A percentile compares a stretch with the other conserved stretches of the same genome.
Conservation (phyloP, 2,329 filamentous ascomycete genomes). For the Aspergillus phoenicis region DNA sequence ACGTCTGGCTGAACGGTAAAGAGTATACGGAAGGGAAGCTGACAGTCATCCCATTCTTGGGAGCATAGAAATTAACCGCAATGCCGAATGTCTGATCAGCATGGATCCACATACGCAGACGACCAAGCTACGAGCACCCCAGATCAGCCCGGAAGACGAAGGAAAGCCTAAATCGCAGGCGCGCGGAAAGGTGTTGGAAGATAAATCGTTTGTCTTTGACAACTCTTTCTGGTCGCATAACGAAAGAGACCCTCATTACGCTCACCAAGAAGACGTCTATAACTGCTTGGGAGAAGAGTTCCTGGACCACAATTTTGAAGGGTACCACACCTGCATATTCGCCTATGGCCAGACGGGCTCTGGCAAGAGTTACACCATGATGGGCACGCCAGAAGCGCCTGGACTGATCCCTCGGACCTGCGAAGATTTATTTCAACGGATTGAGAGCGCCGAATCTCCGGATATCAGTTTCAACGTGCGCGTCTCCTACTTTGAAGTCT, state of each 20-base stretch:
- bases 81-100: constrained; percentile 79
- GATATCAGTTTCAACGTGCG: constrained; percentile 97
- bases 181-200: constrained; percentile 72
- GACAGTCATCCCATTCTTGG: background rate
- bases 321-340: constrained; percentile 99
- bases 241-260: constrained; percentile 77
- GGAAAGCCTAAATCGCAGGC: constrained; percentile 64
- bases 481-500: constrained; percentile 98
- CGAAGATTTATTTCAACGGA: constrained; percentile 92
- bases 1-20: constrained; percentile 22
- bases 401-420: constrained; percentile 94
- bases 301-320: constrained; percentile 97
- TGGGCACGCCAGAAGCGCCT: constrained; percentile 82
- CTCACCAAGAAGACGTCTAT: constrained; percentile 90
- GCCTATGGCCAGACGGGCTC: constrained; percentile 97
- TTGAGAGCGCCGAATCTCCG: constrained; percentile 79
- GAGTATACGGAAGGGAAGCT: background rate
- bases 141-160: constrained; percentile 52
- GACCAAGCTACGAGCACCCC: constrained; percentile 76
- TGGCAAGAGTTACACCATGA: constrained; percentile 97
- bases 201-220: constrained; percentile 94
- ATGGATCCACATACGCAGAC: constrained; percentile 89
- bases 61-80: constrained; percentile 72
- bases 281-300: constrained; percentile 94
- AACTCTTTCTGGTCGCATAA: constrained; percentile 98